These are phyloP conservation scores for Plectranthus barbatus DNA, from an alignment of 257 asterid species.

Conservation along the genomic window DNA sequence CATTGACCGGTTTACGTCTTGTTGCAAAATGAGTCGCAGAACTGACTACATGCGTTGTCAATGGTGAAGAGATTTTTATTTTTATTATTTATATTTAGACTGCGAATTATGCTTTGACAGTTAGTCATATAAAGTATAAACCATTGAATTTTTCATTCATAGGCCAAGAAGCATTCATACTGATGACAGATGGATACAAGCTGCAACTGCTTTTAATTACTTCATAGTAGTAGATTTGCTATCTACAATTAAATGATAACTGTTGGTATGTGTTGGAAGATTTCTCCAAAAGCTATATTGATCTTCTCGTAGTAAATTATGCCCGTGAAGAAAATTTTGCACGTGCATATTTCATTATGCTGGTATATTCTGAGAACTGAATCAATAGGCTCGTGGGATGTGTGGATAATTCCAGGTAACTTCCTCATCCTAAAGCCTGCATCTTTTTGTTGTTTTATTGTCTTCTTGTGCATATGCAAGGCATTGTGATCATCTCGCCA, in stretches of 20 bases:
- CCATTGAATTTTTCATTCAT: neutral
- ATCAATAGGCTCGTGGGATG: neutral
- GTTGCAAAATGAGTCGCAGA: constrained; percentile 71
- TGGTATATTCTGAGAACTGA: neutral
- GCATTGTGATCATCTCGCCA: neutral
- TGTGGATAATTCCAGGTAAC: neutral
- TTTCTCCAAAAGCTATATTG: neutral
- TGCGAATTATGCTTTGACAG: neutral
- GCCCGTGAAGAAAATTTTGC: neutral
- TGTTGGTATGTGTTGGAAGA: neutral
- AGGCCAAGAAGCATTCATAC: constrained; percentile 2
- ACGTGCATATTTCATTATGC: neutral
- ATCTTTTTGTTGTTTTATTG: neutral
- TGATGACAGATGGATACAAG: neutral
- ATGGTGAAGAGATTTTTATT: too few relatives aligned
- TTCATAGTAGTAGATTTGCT: neutral
- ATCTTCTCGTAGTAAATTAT: neutral
- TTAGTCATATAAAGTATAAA: neutral
- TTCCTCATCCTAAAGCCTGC: neutral
- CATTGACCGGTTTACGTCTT: constrained; percentile 54
- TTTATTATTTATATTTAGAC: too few relatives aligned
- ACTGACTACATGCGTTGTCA: constrained; percentile 65
- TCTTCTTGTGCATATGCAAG: constrained; percentile 1
- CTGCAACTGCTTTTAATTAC: neutral
- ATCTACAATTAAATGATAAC: neutral